Evolutionary conservation across 306 rosid species (phyloP), one percentile per base, ranked within the genome.

Genomic region (Dalbergia cultrata): DNA sequence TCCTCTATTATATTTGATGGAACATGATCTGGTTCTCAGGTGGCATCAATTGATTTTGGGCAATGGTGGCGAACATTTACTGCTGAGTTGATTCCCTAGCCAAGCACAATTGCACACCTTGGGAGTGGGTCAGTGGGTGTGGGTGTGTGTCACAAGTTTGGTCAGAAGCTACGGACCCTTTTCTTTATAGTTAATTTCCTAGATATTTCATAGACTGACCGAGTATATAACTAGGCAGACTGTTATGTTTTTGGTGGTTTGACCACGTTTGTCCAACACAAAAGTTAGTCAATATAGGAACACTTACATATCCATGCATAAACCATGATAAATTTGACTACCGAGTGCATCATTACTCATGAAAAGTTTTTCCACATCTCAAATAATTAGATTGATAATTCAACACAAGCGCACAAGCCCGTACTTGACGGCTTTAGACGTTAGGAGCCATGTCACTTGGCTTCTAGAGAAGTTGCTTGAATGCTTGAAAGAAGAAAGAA

Each of bases 391-490:
- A 70, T 69, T 0, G 59, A 21, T 22, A 47, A 26, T 45, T 45
- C 21, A 69, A 45, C 41, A 47, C 26, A 37, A 13, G 26, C 1
- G 0, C 26, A 3, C 4, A 14, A 16, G 19, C 19, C 68, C 10
- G 14, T 22, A 34, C 21, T 16, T 64, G 5, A 62, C 12, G 45
- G n/a, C 70, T 35, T 33, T 7, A 17, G n/a, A 64, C 35, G 6
- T 66, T 56, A 67, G 75, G 77, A 59, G 77, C 77, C 83, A 59
- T 34, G 14, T 13, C 41, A 35, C 41, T 35, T 35, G 19, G 8
- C 41, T 59, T 79, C 77, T 79, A 79, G 77, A 79, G 62, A 47
- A 17, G 3, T 70, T 18, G 22, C 52, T 45, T 69, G 37, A 44
- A 58, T 67, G n/a, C 33, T 56, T 10, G 7, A 3, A 35, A 35